Percentiles rank a stretch among this genome's conserved stretches.
These are phyloP conservation scores for Exophiala mesophila DNA, from an alignment of 2,329 filamentous ascomycete genomes.

Conservation along the genomic window DNA sequence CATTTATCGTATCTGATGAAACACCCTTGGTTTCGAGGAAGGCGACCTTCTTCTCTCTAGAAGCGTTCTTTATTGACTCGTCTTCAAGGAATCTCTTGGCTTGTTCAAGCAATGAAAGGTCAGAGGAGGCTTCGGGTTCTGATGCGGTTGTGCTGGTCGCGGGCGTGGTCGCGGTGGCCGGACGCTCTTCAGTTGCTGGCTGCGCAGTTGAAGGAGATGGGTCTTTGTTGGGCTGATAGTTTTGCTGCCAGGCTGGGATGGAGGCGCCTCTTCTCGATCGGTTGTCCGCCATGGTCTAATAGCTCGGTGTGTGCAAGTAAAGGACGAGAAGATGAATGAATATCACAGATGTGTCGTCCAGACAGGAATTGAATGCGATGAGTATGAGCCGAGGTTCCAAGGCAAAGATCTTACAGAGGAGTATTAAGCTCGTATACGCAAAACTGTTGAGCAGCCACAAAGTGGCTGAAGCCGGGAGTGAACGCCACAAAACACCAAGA, in stretches of 20 bases:
- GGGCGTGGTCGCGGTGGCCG: too few species aligned
- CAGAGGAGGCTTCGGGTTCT: slow-evolving; percentile 21
- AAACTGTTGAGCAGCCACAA: too few species aligned
- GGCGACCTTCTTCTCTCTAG: slow-evolving; percentile 65
- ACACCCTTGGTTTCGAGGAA: slow-evolving; percentile 78
- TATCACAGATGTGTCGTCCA: too few species aligned
- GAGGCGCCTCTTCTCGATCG: slow-evolving; percentile 30
- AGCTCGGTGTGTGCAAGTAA: too few species aligned
- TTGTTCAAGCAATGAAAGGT: slow-evolving; percentile 53
- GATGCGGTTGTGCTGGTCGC: neutral
- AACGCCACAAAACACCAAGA: neutral
- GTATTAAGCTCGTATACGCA: too few species aligned
- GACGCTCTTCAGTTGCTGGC: slow-evolving; percentile 11
- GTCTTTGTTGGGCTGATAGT: slow-evolving; percentile 35
- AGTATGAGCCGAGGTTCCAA: too few species aligned
- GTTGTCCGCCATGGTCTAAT: slow-evolving; percentile 37
- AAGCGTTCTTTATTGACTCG: slow-evolving; percentile 63
- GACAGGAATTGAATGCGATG: too few species aligned
- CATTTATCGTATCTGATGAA: slow-evolving; percentile 60
- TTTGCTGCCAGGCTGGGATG: slow-evolving; percentile 39
- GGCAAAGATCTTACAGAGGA: too few species aligned
- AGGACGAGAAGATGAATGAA: too few species aligned
- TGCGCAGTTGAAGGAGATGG: slow-evolving; percentile 24
- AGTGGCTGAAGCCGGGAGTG: neutral
- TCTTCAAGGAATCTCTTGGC: slow-evolving; percentile 73